Evolutionary conservation across 1,284 basidiomycete genomes (phyloP).

Genomic region (Naganishia cerealis): DNA sequence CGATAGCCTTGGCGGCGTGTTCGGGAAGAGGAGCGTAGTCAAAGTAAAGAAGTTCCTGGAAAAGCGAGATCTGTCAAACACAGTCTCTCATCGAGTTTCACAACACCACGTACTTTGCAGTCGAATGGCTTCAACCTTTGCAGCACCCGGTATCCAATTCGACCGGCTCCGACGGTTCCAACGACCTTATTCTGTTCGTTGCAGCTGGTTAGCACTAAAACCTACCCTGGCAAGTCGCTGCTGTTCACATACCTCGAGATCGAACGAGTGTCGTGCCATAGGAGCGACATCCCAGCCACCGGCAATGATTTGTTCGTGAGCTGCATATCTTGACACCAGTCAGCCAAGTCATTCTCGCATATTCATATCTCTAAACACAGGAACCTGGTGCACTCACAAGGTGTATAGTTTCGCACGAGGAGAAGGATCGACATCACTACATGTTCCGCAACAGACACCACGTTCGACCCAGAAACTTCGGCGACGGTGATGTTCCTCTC

Average conservation of each 20-base stretch:
- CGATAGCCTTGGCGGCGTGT: conserved; percentile 70
- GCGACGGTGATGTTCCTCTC: conserved; percentile 77
- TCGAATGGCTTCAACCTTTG: conserved; percentile 84
- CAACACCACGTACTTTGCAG: conserved; percentile 59
- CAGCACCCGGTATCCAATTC: conserved; percentile 87
- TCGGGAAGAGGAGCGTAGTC: conserved; percentile 82
- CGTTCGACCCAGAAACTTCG: conserved; percentile 75
- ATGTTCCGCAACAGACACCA: conserved; percentile 89
- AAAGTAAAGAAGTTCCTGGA: conserved; percentile 78
- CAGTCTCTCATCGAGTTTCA: background rate
- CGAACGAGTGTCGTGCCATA: conserved; percentile 76
- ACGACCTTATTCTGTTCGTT: conserved; percentile 66
- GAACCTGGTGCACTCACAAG: conserved; percentile 25
- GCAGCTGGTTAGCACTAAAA: background rate
- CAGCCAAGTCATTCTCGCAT: no score
- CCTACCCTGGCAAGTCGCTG: no score
- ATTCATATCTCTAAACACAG: background rate
- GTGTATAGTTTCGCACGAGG: conserved; percentile 65
- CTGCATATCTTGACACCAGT: conserved; percentile 32
- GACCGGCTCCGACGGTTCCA: conserved; percentile 79
- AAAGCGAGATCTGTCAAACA: background rate
- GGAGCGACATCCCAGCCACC: conserved; percentile 84
- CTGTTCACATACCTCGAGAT: conserved; percentile 64
- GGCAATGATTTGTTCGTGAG: conserved; percentile 71
- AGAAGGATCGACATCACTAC: conserved; percentile 80